Base-by-base conservation (phyloP, 202 grass and related monocot genomes). In the Panicum hallii region DNA sequence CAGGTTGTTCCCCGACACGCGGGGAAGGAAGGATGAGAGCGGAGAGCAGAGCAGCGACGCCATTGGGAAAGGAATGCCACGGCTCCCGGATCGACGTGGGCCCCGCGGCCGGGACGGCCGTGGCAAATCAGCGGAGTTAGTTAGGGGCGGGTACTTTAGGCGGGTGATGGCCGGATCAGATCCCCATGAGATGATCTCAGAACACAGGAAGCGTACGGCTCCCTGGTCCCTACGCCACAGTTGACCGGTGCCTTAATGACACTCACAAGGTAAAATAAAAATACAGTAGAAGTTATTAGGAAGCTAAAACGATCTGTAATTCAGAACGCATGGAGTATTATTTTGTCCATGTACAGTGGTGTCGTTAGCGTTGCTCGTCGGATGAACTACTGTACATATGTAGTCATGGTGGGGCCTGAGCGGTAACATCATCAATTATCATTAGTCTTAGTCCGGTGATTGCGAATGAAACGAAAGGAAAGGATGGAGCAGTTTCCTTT, bases 1-100 rank as follows among this genome's bases (percentile, higher is more conserved):
- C 40, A 8, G 55, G 73, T 87, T 3, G 85, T 74, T 79, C 85
- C 92, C 62, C 84, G 49, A 69, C 82, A 48, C 30, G 19, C 52
- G 80, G 84, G 70, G 60, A 81, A 50, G 5, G 9, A 30, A 40
- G 19, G 49, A 17, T 17, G 13, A 7, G 41, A 67, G 19, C 26
- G 26, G 26, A 26, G 26, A 41, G 0, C 49, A 48, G 41, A 89
- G 50, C 32, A 32, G 32, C 32, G 32, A 32, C 32, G 32, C 32
- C 0, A 28, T 65, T 58, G 6, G 10, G 47, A 49, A 65, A 38
- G 72, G 70, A 67, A 53, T 79, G 22, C 19, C 45, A 47, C 16
- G 55, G 54, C 10, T 12, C 11, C 47, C 4, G 55, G 57, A 61
- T 61, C 57, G 62, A 47, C 17, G 49, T 46, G 61, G 84, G 67